Conservation (phyloP, 345 rosid species). For the Brassica cretica region DNA sequence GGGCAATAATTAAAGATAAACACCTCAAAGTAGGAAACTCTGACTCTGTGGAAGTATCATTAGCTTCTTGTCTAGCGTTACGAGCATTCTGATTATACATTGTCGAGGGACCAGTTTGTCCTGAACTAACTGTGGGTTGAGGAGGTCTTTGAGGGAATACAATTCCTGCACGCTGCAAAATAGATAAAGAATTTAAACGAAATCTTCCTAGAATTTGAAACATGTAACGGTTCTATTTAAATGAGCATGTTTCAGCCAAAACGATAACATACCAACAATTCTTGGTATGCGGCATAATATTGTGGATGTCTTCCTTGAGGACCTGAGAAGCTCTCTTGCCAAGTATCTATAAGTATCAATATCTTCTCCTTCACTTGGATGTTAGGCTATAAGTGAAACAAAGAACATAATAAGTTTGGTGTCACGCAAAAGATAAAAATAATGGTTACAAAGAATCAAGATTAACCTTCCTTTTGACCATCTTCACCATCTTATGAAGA, state of each 20-base stretch:
- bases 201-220: not conserved
- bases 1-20: not conserved
- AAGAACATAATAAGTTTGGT: constrained; percentile 31
- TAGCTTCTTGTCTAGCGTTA: constrained; percentile 50
- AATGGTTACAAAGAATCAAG: constrained; percentile 7
- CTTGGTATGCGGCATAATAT: constrained; percentile 92
- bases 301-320: constrained; percentile 98
- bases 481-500: constrained; percentile 91
- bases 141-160: constrained; percentile 86
- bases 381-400: constrained; percentile 60
- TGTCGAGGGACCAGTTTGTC: constrained; percentile 69
- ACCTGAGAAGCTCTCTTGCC: constrained; percentile 99
- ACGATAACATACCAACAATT: constrained; percentile 69
- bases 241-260: constrained; percentile 18
- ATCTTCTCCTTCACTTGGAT: constrained; percentile 94
- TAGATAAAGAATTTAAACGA: not conserved
- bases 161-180: constrained; percentile 87
- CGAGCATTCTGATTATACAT: constrained; percentile 63
- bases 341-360: constrained; percentile 78
- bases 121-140: constrained; percentile 69
- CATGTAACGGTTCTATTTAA: not conserved
- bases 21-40: constrained; percentile 94
- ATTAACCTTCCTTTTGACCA: constrained; percentile 85
- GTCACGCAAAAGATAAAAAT: constrained; percentile 28
- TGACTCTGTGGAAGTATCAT: constrained; percentile 70